Percentiles rank a stretch among this genome's conserved stretches.
Evolutionary conservation across 768 basidiomycete species (phyloP).

Genomic region (Dacryopinax primogenitus): DNA sequence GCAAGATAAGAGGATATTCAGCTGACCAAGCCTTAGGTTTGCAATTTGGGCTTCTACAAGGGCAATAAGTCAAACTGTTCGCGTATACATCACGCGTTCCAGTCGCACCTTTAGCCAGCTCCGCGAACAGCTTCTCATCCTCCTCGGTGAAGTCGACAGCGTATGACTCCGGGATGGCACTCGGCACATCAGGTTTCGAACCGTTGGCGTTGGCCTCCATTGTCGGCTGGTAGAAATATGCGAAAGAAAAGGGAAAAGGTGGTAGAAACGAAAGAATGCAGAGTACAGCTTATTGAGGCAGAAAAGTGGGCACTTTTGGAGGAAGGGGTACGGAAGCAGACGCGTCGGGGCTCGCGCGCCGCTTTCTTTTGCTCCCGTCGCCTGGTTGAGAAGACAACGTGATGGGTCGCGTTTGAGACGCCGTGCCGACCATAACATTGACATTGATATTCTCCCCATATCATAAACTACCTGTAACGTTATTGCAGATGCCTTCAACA

Average conservation of each 20-base stretch:
- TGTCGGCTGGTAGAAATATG: too few relatives aligned
- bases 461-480: too few relatives aligned
- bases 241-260: background rate
- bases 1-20: background rate
- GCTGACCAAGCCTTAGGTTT: background rate
- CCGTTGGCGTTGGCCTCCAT: background rate
- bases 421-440: too few relatives aligned
- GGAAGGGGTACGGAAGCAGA: background rate
- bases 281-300: too few relatives aligned
- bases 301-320: background rate
- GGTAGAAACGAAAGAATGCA: background rate
- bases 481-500: too few relatives aligned
- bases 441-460: too few relatives aligned
- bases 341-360: background rate
- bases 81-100: background rate
- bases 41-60: background rate
- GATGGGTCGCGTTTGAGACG: too few relatives aligned
- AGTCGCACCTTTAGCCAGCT: background rate
- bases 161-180: background rate
- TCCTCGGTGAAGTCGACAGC: background rate
- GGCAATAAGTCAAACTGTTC: background rate
- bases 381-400: background rate
- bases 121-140: constrained; percentile 1
- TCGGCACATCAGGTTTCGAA: background rate
- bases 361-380: background rate